A percentile compares a stretch with the other conserved stretches of the same genome.
phyloP scores from a whole-genome alignment of 2,329 filamentous ascomycete genomes.

The Fusarium goolgardi region DNA sequence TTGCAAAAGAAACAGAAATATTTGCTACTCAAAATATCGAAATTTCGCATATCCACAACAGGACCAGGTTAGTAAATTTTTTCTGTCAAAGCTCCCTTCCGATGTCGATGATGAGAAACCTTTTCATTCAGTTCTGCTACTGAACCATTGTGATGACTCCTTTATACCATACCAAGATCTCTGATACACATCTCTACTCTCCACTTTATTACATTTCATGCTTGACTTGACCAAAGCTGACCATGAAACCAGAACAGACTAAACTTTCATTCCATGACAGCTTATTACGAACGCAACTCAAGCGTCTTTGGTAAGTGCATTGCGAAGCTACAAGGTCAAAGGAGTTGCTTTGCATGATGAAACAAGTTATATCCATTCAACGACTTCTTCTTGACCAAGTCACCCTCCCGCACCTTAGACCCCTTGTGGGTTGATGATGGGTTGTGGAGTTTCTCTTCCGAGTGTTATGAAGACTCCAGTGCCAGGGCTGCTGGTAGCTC shows the following conservation, averaged over 20 bases:
- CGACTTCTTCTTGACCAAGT: conserved; percentile 74
- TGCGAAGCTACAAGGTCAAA: background rate
- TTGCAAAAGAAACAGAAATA: background rate
- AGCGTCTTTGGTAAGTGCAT: conserved; percentile 27
- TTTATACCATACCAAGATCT: conserved; percentile 73
- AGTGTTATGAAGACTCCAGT: conserved; percentile 71
- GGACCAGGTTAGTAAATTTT: conserved; percentile 25
- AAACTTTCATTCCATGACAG: background rate
- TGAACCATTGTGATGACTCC: conserved; percentile 74
- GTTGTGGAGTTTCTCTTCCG: conserved; percentile 76
- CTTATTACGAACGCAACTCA: too few species aligned
- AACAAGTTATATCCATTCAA: conserved; percentile 80
- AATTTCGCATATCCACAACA: background rate
- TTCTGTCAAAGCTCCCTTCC: background rate
- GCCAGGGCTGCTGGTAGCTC: conserved; percentile 60
- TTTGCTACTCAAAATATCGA: conserved; percentile 8
- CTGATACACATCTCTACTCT: conserved; percentile 56
- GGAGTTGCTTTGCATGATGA: conserved; percentile 51
- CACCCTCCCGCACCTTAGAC: conserved; percentile 78
- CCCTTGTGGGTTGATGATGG: conserved; percentile 65
- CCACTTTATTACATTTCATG: conserved; percentile 3
- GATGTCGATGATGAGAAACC: conserved; percentile 71
- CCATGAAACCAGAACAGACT: conserved; percentile 5
- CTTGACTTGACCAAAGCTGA: conserved; percentile 24
- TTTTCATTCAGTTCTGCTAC: conserved; percentile 79